Percentiles rank a stretch among this genome's conserved stretches.
These are phyloP conservation scores for Castanea sativa DNA, from an alignment of 306 rosid genomes.

Conservation along the genomic window DNA sequence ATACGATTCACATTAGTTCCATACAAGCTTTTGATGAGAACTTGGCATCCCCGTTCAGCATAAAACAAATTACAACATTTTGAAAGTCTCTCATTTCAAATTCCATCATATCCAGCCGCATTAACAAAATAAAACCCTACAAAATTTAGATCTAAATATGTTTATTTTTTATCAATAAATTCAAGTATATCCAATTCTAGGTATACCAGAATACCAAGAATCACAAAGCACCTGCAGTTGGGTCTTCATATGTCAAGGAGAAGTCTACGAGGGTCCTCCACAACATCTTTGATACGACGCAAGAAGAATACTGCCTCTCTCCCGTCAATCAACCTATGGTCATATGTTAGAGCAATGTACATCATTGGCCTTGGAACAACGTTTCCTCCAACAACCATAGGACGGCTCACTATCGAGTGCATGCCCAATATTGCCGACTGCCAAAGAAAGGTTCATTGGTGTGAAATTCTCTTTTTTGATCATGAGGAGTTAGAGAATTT, in stretches of 20 bases:
- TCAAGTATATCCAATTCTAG: background rate
- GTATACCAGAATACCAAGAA: background rate
- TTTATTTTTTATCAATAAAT: conserved; percentile 19
- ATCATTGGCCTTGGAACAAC: conserved; percentile 77
- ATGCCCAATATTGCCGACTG: conserved; percentile 87
- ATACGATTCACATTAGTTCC: background rate
- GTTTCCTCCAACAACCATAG: conserved; percentile 65
- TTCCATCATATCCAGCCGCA: conserved; percentile 30
- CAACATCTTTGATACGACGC: conserved; percentile 72
- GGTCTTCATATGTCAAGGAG: conserved; percentile 60
- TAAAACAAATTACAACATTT: background rate
- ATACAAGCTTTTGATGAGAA: background rate
- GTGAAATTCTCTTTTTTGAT: background rate
- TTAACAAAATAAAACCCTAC: conserved; percentile 12
- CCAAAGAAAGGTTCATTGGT: conserved; percentile 14
- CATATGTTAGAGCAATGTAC: conserved; percentile 81
- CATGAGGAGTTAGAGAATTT: background rate
- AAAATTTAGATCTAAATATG: conserved; percentile 28
- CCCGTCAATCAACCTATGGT: conserved; percentile 79
- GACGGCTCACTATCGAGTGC: conserved; percentile 81
- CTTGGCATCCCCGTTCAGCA: background rate
- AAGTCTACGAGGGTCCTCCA: conserved; percentile 79
- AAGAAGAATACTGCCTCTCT: conserved; percentile 90
- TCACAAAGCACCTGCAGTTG: conserved; percentile 1
- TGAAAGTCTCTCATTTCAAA: conserved; percentile 7